These are phyloP conservation scores for Xerocomus spinulosus DNA, from an alignment of 768 basidiomycete species.

Conservation along the genomic window DNA sequence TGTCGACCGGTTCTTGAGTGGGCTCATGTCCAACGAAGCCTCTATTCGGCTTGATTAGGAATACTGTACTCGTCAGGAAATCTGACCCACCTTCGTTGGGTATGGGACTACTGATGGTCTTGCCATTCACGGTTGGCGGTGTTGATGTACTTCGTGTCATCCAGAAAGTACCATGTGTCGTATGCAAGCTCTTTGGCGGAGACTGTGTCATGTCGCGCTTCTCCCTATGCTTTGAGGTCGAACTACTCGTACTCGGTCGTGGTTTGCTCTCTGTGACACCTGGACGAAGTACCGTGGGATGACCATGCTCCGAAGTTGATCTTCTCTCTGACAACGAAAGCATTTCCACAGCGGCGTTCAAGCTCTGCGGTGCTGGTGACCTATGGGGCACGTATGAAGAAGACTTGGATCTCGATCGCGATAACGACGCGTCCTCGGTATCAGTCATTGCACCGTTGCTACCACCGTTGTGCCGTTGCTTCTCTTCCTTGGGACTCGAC, in stretches of 20 bases:
- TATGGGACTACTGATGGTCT: constrained; percentile 64
- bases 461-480: constrained; percentile 21
- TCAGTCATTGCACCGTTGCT: constrained; percentile 28
- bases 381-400: constrained; percentile 52
- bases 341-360: constrained; percentile 68
- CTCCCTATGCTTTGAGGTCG: constrained; percentile 24
- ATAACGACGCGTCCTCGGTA: constrained; percentile 35
- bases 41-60: constrained; percentile 32
- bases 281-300: constrained; percentile 15
- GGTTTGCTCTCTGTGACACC: constrained; percentile 23
- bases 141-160: constrained; percentile 34
- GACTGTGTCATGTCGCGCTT: constrained; percentile 38
- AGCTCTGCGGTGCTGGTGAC: constrained; percentile 60
- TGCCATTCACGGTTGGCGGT: constrained; percentile 51
- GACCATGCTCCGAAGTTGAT: constrained; percentile 28
- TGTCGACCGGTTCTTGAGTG: constrained; percentile 59
- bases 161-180: constrained; percentile 32
- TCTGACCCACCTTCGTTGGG: constrained; percentile 56
- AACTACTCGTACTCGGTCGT: constrained; percentile 30
- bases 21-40: constrained; percentile 70
- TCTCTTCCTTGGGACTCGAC: constrained; percentile 32
- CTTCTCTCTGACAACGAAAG: constrained; percentile 36
- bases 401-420: constrained; percentile 50
- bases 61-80: neutral
- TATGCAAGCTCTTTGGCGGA: constrained; percentile 42